Percentiles rank a stretch among this genome's conserved stretches.
Evolutionary conservation across 352 stramenopile genomes (phyloP).

Genomic region (Phytophthora brassicae): DNA sequence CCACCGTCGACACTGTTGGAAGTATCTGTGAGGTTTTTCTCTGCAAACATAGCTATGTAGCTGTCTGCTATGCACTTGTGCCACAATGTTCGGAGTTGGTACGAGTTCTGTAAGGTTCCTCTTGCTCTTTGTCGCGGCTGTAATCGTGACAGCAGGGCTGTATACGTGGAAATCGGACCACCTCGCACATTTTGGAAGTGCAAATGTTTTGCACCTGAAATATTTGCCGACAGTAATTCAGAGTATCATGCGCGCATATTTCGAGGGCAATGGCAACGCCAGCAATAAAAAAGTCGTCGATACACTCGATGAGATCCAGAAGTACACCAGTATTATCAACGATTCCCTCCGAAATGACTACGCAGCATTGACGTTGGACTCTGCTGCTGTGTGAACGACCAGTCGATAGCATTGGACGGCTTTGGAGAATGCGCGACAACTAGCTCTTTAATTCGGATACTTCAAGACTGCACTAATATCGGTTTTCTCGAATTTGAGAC

Average conservation of each 20-base stretch:
- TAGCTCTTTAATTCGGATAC: slow-evolving; percentile 33
- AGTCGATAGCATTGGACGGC: slow-evolving; percentile 25
- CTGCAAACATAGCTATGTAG: slow-evolving; percentile 44
- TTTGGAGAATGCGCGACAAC: slow-evolving; percentile 21
- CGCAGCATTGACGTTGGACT: slow-evolving; percentile 21
- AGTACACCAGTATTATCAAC: slow-evolving; percentile 35
- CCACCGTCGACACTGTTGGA: slow-evolving; percentile 43
- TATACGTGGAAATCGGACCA: slow-evolving; percentile 50
- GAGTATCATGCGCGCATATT: slow-evolving; percentile 25
- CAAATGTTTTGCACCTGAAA: neutral
- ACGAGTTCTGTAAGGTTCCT: slow-evolving; percentile 42
- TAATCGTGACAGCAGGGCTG: slow-evolving; percentile 36
- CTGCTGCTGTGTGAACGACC: slow-evolving; percentile 31
- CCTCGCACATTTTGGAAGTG: slow-evolving; percentile 15
- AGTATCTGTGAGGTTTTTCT: slow-evolving; percentile 50
- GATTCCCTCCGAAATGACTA: slow-evolving; percentile 38
- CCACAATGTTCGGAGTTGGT: slow-evolving; percentile 37
- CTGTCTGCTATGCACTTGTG: slow-evolving; percentile 43
- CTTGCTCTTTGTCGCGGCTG: slow-evolving; percentile 35
- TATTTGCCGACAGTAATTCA: slow-evolving; percentile 19
- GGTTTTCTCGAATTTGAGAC: too few species aligned
- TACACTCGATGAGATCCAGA: slow-evolving; percentile 31
- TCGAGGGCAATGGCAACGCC: slow-evolving; percentile 34
- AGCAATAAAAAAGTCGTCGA: slow-evolving; percentile 26
- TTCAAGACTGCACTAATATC: slow-evolving; percentile 37